A percentile compares a stretch with the other conserved stretches of the same genome.
Conservation (phyloP, 2,329 filamentous ascomycete species). For the Balansia obtecta region DNA sequence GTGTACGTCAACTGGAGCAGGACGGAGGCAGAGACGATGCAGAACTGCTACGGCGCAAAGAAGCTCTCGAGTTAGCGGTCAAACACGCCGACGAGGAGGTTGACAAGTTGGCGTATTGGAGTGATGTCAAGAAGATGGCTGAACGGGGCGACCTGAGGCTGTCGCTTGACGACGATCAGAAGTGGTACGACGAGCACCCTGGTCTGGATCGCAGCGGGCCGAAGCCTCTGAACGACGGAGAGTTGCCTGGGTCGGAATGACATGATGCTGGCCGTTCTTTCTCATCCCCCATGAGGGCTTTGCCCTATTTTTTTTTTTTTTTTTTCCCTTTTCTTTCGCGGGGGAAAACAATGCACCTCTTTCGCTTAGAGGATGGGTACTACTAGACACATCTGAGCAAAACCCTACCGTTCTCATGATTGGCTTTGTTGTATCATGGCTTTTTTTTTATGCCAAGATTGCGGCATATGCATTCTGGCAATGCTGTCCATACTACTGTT, state of each 20-base stretch:
- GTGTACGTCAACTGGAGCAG: constrained; percentile 23
- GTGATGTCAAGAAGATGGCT: constrained; percentile 62
- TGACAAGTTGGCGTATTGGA: constrained; percentile 75
- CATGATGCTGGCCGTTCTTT: neutral
- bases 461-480: neutral
- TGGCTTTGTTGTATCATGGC: neutral
- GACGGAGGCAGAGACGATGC: constrained; percentile 22
- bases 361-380: neutral
- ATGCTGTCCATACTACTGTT: neutral
- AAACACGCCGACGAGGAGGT: constrained; percentile 71
- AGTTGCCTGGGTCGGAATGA: constrained; percentile 2
- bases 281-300: neutral
- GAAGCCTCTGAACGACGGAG: constrained; percentile 19
- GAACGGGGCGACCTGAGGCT: constrained; percentile 34
- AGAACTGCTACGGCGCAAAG: constrained; percentile 32
- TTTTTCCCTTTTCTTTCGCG: no score
- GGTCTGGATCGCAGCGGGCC: constrained; percentile 43
- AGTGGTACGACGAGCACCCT: constrained; percentile 30
- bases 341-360: neutral
- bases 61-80: constrained; percentile 62
- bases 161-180: constrained; percentile 27
- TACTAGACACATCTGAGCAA: neutral
- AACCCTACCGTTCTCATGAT: neutral
- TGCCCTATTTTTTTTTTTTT: no score
- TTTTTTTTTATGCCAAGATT: neutral